Base-by-base conservation (phyloP, 2,329 filamentous ascomycete species). In the Aspergillus viridinutans region DNA sequence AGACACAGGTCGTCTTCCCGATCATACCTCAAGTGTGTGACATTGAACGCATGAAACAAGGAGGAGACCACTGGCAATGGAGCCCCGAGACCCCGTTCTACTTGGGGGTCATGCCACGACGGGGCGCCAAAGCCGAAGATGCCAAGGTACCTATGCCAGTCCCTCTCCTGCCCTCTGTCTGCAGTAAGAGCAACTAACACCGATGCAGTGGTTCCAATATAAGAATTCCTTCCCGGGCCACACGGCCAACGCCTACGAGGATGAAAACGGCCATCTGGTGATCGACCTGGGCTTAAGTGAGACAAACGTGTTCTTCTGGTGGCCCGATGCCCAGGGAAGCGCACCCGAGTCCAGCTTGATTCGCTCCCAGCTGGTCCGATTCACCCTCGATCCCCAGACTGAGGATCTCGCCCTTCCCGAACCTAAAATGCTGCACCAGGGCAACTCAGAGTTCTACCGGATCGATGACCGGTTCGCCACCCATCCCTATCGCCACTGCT, bases 391-490 rank as follows among this genome's bases (percentile, higher is more conserved):
- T 28, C 26, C 50, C 65, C 70, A 48, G 1, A 54, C 66, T 3
- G 32, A 57, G 4, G 23, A 66, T 8, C 59, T 71, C 23, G 61
- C 66, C 26, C 57, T 75, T 1, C 49, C 62, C 35, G 60, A 49
- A 35, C 61, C 42, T 0, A 40, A 67, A 42, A 53, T 68, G 29
- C 49, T 72, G 2, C 57, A 63, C 0, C 5, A 52, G n/a, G 55
- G 69, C 12, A 80, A 79, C 58, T 76, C 75, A n/a, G 78, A 81
- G 64, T 81, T 81, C 68, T 78, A 76, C 6, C 74, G 79, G 10
- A 80, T 81, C 56, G 78, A 81, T 58, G 78, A 81, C 60, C 74
- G 78, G 1, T 76, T 74, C 55, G 3, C 69, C 65, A 60, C 72
- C 72, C 32, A 73, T 72, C 49, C 70, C 65, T 6, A 70, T 63